Conservation (phyloP, 2,329 filamentous ascomycete species). For the Aureobasidium leucospermi region DNA sequence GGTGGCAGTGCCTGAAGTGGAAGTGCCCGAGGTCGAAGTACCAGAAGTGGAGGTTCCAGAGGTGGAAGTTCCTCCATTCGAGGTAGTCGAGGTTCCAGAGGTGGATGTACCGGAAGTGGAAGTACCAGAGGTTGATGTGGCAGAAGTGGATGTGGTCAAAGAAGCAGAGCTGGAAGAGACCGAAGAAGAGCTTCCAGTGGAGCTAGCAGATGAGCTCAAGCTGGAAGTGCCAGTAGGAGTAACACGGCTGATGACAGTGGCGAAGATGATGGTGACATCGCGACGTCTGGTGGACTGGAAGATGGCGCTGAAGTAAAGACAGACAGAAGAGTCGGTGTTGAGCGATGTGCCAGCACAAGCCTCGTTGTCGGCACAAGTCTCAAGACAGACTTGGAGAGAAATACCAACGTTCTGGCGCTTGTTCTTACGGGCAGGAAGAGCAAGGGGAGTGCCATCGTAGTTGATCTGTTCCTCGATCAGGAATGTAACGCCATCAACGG, state of each 20-base stretch:
- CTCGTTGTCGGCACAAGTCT: background rate
- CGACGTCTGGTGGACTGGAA: background rate
- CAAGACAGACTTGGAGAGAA: background rate
- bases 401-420: background rate
- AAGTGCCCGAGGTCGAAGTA: background rate
- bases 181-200: background rate
- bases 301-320: conserved; percentile 3
- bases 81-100: background rate
- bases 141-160: background rate
- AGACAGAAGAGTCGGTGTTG: background rate
- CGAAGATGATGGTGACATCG: background rate
- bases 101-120: background rate
- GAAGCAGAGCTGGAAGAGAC: background rate
- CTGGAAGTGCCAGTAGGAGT: background rate
- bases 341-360: background rate
- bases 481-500: background rate
- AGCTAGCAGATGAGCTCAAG: background rate
- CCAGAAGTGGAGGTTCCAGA: background rate
- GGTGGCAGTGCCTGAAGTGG: background rate
- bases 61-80: background rate
- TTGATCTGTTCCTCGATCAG: background rate
- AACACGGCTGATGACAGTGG: background rate
- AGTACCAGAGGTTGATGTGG: background rate
- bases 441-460: background rate
- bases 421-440: background rate